A percentile compares a stretch with the other conserved stretches of the same genome.
These are phyloP conservation scores for Edaphochlamys debaryana DNA, from an alignment of 139 green algal genomes.

Conservation along the genomic window DNA sequence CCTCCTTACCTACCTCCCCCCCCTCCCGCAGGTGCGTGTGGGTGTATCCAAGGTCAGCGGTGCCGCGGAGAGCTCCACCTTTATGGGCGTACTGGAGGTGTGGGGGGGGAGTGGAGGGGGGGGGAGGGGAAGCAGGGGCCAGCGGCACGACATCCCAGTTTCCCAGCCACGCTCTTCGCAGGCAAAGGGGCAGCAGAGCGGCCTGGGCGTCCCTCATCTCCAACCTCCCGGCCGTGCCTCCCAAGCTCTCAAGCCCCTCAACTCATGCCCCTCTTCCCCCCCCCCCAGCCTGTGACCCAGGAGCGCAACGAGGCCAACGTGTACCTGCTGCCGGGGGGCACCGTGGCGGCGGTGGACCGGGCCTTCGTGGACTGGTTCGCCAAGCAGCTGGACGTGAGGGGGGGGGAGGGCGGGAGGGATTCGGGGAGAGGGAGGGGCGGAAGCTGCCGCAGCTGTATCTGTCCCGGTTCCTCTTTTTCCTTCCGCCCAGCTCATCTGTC, in stretches of 20 bases:
- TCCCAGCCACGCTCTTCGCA: too few relatives aligned
- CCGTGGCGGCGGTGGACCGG: conserved; percentile 33
- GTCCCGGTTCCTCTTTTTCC: neutral
- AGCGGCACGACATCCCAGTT: neutral
- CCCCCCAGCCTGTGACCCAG: conserved; percentile 3
- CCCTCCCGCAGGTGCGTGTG: too few relatives aligned
- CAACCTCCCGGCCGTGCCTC: neutral
- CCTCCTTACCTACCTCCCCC: too few relatives aligned
- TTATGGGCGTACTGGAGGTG: conserved; percentile 43
- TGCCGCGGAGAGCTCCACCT: conserved; percentile 7
- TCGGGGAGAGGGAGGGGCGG: conserved; percentile 1
- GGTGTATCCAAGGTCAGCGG: conserved; percentile 42
- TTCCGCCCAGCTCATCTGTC: neutral
- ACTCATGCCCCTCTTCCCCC: too few relatives aligned
- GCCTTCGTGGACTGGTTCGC: conserved; percentile 38
- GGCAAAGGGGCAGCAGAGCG: too few relatives aligned
- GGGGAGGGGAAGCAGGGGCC: neutral
- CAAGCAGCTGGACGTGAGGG: conserved; percentile 18
- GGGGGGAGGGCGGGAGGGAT: neutral
- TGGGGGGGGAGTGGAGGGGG: neutral
- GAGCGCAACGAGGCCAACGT: conserved; percentile 30
- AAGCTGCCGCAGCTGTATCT: neutral
- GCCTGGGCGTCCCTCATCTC: neutral
- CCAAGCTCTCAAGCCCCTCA: too few relatives aligned
- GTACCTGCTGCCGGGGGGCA: conserved; percentile 30